phyloP scores from a whole-genome alignment of 2,329 filamentous ascomycete genomes.

The Cyphellophora europaea region DNA sequence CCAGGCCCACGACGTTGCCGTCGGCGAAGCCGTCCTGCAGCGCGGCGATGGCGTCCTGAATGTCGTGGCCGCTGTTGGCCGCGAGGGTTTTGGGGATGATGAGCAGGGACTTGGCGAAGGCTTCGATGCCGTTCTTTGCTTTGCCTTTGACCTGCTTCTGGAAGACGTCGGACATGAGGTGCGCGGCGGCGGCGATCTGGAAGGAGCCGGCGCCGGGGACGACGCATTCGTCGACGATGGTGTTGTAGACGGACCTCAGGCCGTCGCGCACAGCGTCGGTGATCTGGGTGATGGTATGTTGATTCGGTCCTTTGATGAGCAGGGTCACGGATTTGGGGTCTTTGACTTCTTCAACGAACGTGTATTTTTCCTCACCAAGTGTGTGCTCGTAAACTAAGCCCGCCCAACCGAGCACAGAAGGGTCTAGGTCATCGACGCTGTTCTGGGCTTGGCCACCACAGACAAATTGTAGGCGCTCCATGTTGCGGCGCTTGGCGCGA shows the following conservation, averaged over 20 bases:
- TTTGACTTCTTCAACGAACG: conserved; percentile 97
- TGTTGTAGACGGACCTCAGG: conserved; percentile 94
- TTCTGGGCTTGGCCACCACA: conserved; percentile 90
- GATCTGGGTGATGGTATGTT: conserved; percentile 93
- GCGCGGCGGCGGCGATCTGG: conserved; percentile 84
- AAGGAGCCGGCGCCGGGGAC: conserved; percentile 92
- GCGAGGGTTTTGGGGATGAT: conserved; percentile 96
- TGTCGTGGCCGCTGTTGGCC: conserved; percentile 90
- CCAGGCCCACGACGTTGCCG: conserved; percentile 76
- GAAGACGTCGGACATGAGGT: conserved; percentile 80
- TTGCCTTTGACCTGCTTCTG: conserved; percentile 91
- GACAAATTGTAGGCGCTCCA: conserved; percentile 93
- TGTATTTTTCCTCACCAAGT: conserved; percentile 97
- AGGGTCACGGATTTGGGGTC: conserved; percentile 96
- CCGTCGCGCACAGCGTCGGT: conserved; percentile 94
- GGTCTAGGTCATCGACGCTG: conserved; percentile 84
- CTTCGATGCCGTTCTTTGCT: conserved; percentile 88
- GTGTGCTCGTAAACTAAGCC: conserved; percentile 96
- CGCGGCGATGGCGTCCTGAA: conserved; percentile 83
- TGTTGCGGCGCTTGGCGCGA: conserved; percentile 94
- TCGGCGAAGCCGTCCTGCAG: conserved; percentile 80
- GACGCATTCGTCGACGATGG: conserved; percentile 95
- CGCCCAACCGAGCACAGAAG: conserved; percentile 88
- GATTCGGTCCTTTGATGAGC: conserved; percentile 95
- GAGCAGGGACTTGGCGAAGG: conserved; percentile 88